Evolutionary conservation across 257 asterid genomes (phyloP).

Genomic region (Solanum pimpinellifolium): DNA sequence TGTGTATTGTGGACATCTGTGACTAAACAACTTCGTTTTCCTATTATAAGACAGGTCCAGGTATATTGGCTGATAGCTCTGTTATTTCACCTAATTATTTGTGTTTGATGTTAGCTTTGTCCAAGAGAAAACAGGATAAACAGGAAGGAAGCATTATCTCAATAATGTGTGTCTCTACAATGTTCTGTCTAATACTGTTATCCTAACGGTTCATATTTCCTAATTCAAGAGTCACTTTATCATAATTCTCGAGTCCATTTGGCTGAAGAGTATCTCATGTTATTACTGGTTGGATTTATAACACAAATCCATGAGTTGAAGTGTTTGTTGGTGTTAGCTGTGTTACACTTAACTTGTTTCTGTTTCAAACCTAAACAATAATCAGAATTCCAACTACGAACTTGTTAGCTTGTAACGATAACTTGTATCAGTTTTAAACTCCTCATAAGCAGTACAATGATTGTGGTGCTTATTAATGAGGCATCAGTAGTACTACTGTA

Average conservation of each 20-base stretch:
- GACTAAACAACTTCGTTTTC: not conserved
- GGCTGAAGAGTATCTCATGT: not conserved
- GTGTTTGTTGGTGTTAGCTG: not conserved
- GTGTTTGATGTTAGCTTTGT: not conserved
- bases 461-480: not conserved
- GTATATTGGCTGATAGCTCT: not conserved
- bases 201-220: not conserved
- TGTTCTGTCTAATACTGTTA: not conserved
- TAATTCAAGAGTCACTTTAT: not conserved
- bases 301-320: not conserved
- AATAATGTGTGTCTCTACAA: not conserved
- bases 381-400: not conserved
- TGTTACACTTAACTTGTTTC: not conserved
- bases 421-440: not conserved
- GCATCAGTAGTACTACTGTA: not conserved
- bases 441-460: not conserved
- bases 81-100: not conserved
- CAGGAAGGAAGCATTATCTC: not conserved
- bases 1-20: not conserved
- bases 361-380: not conserved
- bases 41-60: not conserved
- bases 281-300: not conserved
- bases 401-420: not conserved
- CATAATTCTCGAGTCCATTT: not conserved
- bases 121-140: not conserved